Evolutionary conservation across 2,329 filamentous ascomycete genomes (phyloP), one percentile per base, ranked within the genome.

Genomic region (Gremmenia infestans): DNA sequence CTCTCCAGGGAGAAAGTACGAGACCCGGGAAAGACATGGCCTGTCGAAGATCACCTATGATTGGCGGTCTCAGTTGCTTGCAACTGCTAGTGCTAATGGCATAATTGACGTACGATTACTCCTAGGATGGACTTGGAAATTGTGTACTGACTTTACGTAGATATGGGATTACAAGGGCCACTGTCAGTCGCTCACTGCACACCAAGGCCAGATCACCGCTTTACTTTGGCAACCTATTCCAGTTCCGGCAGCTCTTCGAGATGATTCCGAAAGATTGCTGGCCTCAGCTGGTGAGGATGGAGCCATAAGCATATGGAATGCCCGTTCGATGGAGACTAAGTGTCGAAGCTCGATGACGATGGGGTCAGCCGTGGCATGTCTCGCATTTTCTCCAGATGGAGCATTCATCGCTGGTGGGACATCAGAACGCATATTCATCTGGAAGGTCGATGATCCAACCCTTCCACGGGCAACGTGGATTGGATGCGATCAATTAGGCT

Each of bases 271-370:
- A 47, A 61, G 68, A 36, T 74, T 83, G 23, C 71, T 86, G 3
- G 76, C 85, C 54, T 83, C 83, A 7, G 82, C 82, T 1, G 82
- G 81, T 23, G 82, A 86, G 58, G 83, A 87, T 62, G 81, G 81
- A 23, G 80, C 80, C 11, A 83, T 87, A 49, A 73, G 79, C 47
- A 79, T 86, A 25, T 86, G 82, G 81, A 84, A 86, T 62, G 81
- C 78, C 3, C 75, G 79, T 48, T 75, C 73, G 39, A 69, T 76
- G 1, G 81, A 83, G 52, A 77, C 74, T 60, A 83, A 81, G 62
- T 72, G 81, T 1, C 81, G 79, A 58, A 81, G 78, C 59, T 82
- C 80, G 53, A 78, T 86, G 72, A 85, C 80, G 0, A 85, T 86
- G 79, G 76, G 78, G 17, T 70, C 75, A 1, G 77, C 81, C 7